Evolutionary conservation across 306 rosid genomes (phyloP).

Genomic region (Dalbergia oliveri): DNA sequence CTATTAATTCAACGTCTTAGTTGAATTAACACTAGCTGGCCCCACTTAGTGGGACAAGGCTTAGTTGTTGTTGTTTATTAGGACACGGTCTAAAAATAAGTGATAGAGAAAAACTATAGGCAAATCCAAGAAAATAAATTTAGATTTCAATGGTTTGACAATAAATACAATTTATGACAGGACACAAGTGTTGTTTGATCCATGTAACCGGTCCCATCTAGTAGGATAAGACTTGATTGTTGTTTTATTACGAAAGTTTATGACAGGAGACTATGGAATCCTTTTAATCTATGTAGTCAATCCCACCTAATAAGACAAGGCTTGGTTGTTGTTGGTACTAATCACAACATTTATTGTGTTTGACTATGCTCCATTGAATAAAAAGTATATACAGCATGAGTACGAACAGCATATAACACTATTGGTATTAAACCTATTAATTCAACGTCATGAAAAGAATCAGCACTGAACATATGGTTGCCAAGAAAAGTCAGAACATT

Average conservation of each 20-base stretch:
- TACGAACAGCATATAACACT: constrained; percentile 18
- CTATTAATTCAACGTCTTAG: too few relatives aligned
- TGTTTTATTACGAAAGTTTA: not conserved
- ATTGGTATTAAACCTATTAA: constrained; percentile 2
- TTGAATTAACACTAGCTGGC: too few relatives aligned
- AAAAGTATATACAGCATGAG: constrained; percentile 20
- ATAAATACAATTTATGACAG: too few relatives aligned
- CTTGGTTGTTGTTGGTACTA: not conserved
- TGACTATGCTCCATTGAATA: not conserved
- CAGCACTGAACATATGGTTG: constrained; percentile 13
- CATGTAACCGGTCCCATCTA: not conserved
- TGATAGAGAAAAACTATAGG: not conserved
- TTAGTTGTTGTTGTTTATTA: not conserved
- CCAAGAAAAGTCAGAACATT: constrained; percentile 18
- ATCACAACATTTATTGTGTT: not conserved
- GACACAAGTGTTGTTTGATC: too few relatives aligned
- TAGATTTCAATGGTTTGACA: not conserved
- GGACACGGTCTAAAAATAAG: not conserved
- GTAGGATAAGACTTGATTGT: not conserved
- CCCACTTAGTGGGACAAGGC: too few relatives aligned
- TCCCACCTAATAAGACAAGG: not conserved
- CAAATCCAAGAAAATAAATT: not conserved
- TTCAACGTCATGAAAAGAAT: constrained; percentile 13
- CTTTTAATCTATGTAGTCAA: not conserved
- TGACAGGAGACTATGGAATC: not conserved